Conservation (phyloP, 1,139 yeast genomes). For the Ashbya aceris region DNA sequence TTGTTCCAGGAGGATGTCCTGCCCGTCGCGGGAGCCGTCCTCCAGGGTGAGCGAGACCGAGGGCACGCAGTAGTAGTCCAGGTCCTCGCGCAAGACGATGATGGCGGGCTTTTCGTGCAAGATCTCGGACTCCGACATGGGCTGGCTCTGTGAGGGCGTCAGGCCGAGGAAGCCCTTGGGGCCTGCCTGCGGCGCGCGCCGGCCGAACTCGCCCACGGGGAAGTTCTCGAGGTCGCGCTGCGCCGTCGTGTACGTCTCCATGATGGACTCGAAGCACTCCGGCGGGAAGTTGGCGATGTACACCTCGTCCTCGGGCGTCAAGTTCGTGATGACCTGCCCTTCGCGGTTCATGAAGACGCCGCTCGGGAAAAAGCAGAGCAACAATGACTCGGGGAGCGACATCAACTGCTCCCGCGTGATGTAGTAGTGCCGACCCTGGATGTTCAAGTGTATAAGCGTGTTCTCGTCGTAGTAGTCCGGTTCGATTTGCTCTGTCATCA, state of each 20-base stretch:
- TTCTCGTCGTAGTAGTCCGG: conserved; percentile 28
- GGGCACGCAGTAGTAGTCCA: conserved; percentile 88
- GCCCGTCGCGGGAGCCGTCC: conserved; percentile 24
- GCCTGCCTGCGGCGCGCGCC: conserved; percentile 22
- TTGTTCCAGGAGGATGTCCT: conserved; percentile 26
- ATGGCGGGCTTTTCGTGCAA: conserved; percentile 80
- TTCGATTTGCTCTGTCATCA: conserved; percentile 56
- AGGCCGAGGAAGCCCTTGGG: conserved; percentile 32
- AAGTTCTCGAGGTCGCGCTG: conserved; percentile 24
- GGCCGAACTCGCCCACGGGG: conserved; percentile 25
- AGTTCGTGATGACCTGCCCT: conserved; percentile 67
- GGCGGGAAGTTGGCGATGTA: conserved; percentile 75
- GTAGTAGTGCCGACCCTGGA: conserved; percentile 60
- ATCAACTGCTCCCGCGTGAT: conserved; percentile 82
- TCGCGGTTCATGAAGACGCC: conserved; percentile 73
- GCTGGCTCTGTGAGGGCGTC: conserved; percentile 23
- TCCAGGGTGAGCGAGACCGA: conserved; percentile 33
- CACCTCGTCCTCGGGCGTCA: conserved; percentile 69
- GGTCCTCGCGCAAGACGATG: conserved; percentile 85
- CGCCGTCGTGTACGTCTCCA: conserved; percentile 41
- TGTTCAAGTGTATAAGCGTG: conserved; percentile 58
- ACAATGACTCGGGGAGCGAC: conserved; percentile 83
- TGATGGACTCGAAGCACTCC: conserved; percentile 71
- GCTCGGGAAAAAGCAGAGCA: conserved; percentile 79
- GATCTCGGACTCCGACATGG: conserved; percentile 40